A percentile compares a stretch with the other conserved stretches of the same genome.
These are phyloP conservation scores for Astrothelium macrocarpum DNA, from an alignment of 495 filamentous ascomycete genomes.

Conservation along the genomic window DNA sequence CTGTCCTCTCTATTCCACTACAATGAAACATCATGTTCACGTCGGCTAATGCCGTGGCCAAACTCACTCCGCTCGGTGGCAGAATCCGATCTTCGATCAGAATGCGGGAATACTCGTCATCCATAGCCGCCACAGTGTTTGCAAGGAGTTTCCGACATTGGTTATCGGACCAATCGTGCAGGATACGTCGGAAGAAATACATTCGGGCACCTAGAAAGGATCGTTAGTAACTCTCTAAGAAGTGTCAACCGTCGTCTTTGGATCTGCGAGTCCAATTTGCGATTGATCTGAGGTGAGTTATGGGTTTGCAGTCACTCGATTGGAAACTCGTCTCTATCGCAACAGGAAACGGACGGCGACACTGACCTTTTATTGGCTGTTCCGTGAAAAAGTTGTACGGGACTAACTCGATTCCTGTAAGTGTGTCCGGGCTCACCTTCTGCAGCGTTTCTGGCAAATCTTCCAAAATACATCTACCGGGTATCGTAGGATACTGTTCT, in stretches of 20 bases:
- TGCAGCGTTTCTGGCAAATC: slow-evolving; percentile 11
- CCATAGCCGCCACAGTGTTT: slow-evolving; percentile 15
- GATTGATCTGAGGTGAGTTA: not conserved
- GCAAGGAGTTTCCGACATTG: slow-evolving; percentile 11
- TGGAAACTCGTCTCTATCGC: too few species aligned
- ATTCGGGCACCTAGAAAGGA: slow-evolving; percentile 10
- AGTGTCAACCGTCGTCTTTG: not conserved
- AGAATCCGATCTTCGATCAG: slow-evolving; percentile 17
- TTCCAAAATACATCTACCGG: slow-evolving; percentile 12
- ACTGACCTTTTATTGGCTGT: slow-evolving; percentile 15
- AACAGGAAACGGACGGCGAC: too few species aligned
- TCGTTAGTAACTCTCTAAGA: not conserved
- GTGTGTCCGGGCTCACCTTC: not conserved
- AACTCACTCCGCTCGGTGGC: slow-evolving; percentile 6
- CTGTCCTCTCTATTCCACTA: slow-evolving; percentile 1
- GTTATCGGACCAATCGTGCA: slow-evolving; percentile 21
- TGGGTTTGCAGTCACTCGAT: not conserved
- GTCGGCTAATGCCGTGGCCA: not conserved
- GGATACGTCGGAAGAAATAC: slow-evolving; percentile 14
- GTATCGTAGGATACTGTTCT: not conserved
- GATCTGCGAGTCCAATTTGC: too few species aligned
- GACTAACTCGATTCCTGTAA: slow-evolving; percentile 9
- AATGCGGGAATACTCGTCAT: slow-evolving; percentile 7
- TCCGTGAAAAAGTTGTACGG: slow-evolving; percentile 13
- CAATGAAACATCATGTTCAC: slow-evolving; percentile 2